Base-by-base conservation (phyloP, 2,329 filamentous ascomycete genomes). In the Pseudopyrenochaeta lycopersici region DNA sequence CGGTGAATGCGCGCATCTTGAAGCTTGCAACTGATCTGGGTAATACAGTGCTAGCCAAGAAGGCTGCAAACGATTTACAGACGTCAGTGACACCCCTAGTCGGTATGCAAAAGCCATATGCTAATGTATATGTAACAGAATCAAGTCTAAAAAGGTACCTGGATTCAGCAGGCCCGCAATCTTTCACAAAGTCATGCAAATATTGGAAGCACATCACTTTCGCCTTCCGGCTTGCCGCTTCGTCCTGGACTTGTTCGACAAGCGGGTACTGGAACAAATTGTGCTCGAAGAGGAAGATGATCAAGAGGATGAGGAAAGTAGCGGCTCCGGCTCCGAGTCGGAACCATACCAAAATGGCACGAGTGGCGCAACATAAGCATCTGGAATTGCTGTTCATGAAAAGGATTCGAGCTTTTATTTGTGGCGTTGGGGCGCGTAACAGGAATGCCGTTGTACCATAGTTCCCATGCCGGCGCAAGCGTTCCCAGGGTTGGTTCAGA, bases 211-310 rank as follows among this genome's bases (percentile, higher is more conserved):
- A 63, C 94, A 97, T 67, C 92, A 96, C 71, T 98, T 95, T 76
- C 86, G 92, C 18, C 83, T 99, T 2, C 89, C 89, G 1, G 90
- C 96, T 23, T 89, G 94, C 57, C 88, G 94, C 40, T 93, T 97
- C 77, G 90, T 97, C 31, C 88, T 98, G 54, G 95, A 98, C 71
- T 79, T 99, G 18, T 99, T 99, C 68, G 94, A 98, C 69, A 95
- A 94, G 77, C 88, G 86, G 54, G 91, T 98, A 38, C 83, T 98
- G 77, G 84, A 92, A 59, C 86, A 87, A 61, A 90, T 97, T 55
- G 90, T 99, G 11, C 88, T 96, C 52, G 88, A 90, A 46, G 89
- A 91, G 65, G 89, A 90, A 17, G 78, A 78, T 9, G 74, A 70
- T 14, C 60, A 69, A 15, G 74, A 72, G 1, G 70, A 77, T 7